These are phyloP conservation scores for Zasmidium angulare DNA, from an alignment of 2,329 filamentous ascomycete species.

Conservation along the genomic window DNA sequence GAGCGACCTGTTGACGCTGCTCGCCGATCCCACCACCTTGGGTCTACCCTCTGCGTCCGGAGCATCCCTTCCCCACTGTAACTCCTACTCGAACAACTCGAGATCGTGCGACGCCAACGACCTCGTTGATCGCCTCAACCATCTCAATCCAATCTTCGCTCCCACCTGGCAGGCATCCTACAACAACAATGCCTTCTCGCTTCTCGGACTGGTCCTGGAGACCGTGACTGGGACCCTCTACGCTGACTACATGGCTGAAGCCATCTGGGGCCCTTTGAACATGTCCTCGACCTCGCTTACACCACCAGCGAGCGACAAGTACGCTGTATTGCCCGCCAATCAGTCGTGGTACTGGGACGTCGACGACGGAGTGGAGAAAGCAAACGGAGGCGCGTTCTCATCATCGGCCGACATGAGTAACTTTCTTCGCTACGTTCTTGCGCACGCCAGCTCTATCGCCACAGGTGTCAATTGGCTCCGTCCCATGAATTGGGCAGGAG, in stretches of 20 bases:
- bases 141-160: conserved; percentile 37
- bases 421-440: conserved; percentile 40
- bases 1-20: conserved; percentile 6
- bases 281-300: conserved; percentile 36
- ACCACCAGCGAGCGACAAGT: conserved; percentile 21
- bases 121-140: conserved; percentile 24
- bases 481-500: conserved; percentile 38
- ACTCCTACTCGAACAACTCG: conserved; percentile 33
- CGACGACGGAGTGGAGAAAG: conserved; percentile 40
- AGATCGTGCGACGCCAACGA: conserved; percentile 32
- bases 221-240: conserved; percentile 38
- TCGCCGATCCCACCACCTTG: conserved; percentile 11
- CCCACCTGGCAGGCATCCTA: conserved; percentile 44
- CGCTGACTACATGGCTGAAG: conserved; percentile 37
- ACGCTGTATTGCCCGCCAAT: conserved; percentile 38
- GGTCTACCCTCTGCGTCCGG: conserved; percentile 36
- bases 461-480: conserved; percentile 45
- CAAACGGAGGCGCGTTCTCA: conserved; percentile 46
- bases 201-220: conserved; percentile 41
- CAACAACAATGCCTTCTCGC: conserved; percentile 41
- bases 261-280: conserved; percentile 40
- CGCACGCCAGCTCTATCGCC: conserved; percentile 29
- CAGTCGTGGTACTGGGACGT: conserved; percentile 39
- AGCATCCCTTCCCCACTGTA: conserved; percentile 31
- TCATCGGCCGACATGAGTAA: conserved; percentile 42